Evolutionary conservation across 345 rosid species (phyloP), one percentile per base, ranked within the genome.

Genomic region (Microcos paniculata): DNA sequence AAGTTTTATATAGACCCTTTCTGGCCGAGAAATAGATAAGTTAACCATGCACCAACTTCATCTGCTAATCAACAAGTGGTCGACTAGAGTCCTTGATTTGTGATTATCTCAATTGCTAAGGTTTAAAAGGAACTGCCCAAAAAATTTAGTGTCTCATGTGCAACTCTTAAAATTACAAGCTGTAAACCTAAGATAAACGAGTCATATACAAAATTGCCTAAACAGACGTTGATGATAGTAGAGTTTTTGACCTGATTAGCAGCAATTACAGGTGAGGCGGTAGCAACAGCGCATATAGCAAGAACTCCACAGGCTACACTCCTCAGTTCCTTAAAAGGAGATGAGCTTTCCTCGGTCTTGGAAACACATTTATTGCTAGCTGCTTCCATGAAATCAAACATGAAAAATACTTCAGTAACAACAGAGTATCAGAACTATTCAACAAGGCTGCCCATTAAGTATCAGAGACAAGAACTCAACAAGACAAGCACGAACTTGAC

Each of bases 201-300:
- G n/a, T 51, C 13, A 57, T 45, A 74, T 5, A 52, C 28, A 77
- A 30, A 52, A 11, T 42, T 16, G 18, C 61, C 43, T 66, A 66
- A 52, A 58, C 24, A 46, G 8, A 64, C 38, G 0, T 2, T 5
- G 40, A 35, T 30, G 19, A 35, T 57, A 24, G 62, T 31, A 58
- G 30, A 16, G 55, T 23, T 1, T 57, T 72, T 53, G 58, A 93
- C 99, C 97, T 86, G 91, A 82, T 80, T 79, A 68, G 93, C 93
- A 71, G 99, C 99, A 73, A 90, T 71, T 14, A 89, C 96, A 51
- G 99, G 97, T 28, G 94, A 88, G 53, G 93, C 88, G 53, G 88
- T 35, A 16, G 91, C 86, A 45, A 95, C 80, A 71, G 96, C 85
- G 70, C 84, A 89, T 83, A 83, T 92, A 75, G 94, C 93, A 21